Evolutionary conservation across 768 basidiomycete species (phyloP), one percentile per base, ranked within the genome.

Genomic region (Lactarius indigo): DNA sequence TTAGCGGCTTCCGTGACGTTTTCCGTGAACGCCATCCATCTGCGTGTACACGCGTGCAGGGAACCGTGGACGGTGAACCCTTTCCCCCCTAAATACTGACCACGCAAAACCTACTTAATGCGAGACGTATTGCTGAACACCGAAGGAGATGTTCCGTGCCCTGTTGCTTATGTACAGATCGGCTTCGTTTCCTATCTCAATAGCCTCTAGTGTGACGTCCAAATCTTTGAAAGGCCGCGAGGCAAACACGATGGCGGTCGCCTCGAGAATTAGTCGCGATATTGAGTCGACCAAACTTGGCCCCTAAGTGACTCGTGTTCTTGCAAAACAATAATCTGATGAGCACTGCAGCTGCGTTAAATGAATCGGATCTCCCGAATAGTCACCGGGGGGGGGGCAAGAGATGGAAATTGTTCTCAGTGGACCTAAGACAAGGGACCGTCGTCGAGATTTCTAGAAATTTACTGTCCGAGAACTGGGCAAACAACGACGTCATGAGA

Each of bases 391-490:
- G 20, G 85, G 87, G 44, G 89, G 79, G 69, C 82, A 82, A 37
- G 79, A 79, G 70, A 69, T 88, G 90, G 71, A 81, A 90, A 10
- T 74, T 79, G 72, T 89, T 81, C n/a, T 79, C 81, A 1, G 77
- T 81, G 5, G 88, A 88, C 72, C 89, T 89, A 0, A 88, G 88
- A 72, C 87, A 91, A 26, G 89, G 88, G 1, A 81, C 79, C 5
- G 79, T 79, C 13, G 78, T 58, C 26, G 79, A 83, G 6, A 79
- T 72, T 3, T 82, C 76, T 2, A 86, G 85, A 69, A 88, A 88
- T 3, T 74, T 71, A 35, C 77, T 76, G 71, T 86, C 78, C 44
- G 80, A 78, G 59, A 80, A 81, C 83, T 84, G 64, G 9, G 44
- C 37, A 50, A 10, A 33, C 20, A 39, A 17, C 37, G 20, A 20